Evolutionary conservation across 345 rosid species (phyloP), one percentile per base, ranked within the genome.

Genomic region (Brassica incana): DNA sequence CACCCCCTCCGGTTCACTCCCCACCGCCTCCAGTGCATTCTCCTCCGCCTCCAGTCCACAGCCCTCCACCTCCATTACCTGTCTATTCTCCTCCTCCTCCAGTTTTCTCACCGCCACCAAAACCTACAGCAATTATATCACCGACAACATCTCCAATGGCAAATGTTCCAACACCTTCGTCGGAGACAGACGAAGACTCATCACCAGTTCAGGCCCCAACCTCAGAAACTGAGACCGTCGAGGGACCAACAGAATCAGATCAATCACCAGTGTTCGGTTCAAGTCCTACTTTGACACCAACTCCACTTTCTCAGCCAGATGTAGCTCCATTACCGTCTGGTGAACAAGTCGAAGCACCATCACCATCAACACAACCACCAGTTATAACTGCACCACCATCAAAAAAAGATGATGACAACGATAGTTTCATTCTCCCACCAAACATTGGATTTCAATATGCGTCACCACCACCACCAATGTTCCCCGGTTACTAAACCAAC

Each of bases 391-490:
- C 83, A 64, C 80, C 87, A 3, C 84, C 91, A 11, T 66, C 80
- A 1, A 7, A 10, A 3, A 64, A 78, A 5, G 65, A 48, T 7
- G 27, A 52, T 8, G 78, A 11, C 14, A 67, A 20, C 1, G 78
- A 74, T 80, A 77, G 83, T 45, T 11, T 89, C 32, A 25, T 75
- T 52, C 87, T 93, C 62, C 98, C 98, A 10, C 90, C 93, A 78
- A 83, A 83, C 73, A 69, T 93, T 30, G 98, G 98, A n/a, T 69
- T 54, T 68, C 86, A 88, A 40, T 93, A 93, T 76, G 71, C 88
- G 8, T 93, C 98, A 5, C 98, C 98, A 38, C 98, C 98, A 38
- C 98, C 98, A 7, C 98, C 98, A n/a, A 73, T 86, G 76, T 80
- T 88, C 81, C 88, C 82, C 29, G 98, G 98, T 78, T 91, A 94